Conservation (phyloP, 805 yeast genomes). For the Candida sakaeoensis region DNA sequence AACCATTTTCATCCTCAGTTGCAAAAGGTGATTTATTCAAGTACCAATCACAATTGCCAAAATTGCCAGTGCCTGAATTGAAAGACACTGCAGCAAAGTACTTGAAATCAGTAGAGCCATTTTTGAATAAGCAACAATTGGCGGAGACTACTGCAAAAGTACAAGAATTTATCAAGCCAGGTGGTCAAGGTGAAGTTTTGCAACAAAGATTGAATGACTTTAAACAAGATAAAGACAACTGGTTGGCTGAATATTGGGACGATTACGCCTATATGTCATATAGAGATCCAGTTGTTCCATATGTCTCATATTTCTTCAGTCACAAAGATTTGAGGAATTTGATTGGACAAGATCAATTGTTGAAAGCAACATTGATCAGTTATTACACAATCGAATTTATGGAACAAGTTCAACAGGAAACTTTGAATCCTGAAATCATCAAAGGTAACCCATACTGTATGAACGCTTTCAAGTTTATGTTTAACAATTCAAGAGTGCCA, state of each 20-base stretch:
- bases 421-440: slow-evolving; percentile 75
- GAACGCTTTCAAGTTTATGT: slow-evolving; percentile 90
- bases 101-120: slow-evolving; percentile 71
- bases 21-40: slow-evolving; percentile 65
- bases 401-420: slow-evolving; percentile 61
- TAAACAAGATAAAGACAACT: slow-evolving; percentile 66
- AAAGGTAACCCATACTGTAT: slow-evolving; percentile 85
- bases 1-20: slow-evolving; percentile 24
- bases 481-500: slow-evolving; percentile 87
- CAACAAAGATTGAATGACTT: slow-evolving; percentile 62
- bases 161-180: slow-evolving; percentile 52
- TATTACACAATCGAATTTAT: slow-evolving; percentile 66
- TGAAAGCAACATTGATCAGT: slow-evolving; percentile 74
- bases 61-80: slow-evolving; percentile 82
- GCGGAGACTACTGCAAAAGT: slow-evolving; percentile 52
- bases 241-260: slow-evolving; percentile 94
- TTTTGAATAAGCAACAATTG: slow-evolving; percentile 48
- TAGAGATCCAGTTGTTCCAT: slow-evolving; percentile 93
- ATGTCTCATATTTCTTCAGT: slow-evolving; percentile 83
- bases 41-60: slow-evolving; percentile 71
- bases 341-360: slow-evolving; percentile 60
- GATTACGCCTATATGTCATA: slow-evolving; percentile 86
- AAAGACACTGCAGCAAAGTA: slow-evolving; percentile 67
- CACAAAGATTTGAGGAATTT: slow-evolving; percentile 65
- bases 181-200: slow-evolving; percentile 60